Evolutionary conservation across 768 basidiomycete genomes (phyloP).

Genomic region (Phaeolepiota aurea): DNA sequence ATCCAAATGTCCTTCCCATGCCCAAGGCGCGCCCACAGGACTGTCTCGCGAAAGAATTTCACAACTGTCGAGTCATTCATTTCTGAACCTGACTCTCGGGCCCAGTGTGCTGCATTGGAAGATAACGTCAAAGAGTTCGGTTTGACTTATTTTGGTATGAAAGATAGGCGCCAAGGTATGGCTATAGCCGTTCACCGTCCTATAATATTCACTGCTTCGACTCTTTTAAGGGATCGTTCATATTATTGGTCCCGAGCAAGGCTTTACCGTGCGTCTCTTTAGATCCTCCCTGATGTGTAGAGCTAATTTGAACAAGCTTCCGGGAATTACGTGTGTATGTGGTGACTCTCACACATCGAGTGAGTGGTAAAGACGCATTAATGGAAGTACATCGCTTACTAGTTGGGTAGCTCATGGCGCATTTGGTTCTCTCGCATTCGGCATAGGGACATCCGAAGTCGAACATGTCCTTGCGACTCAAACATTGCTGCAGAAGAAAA

Average conservation of each 20-base stretch:
- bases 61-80: conserved; percentile 67
- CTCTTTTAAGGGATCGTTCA: conserved; percentile 61
- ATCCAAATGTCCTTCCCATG: not conserved
- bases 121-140: conserved; percentile 90
- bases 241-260: conserved; percentile 90
- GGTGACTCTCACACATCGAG: conserved; percentile 93
- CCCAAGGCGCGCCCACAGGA: conserved; percentile 30
- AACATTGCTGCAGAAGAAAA: conserved; percentile 78
- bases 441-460: conserved; percentile 91
- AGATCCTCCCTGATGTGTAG: too few species aligned
- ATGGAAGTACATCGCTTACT: conserved; percentile 4
- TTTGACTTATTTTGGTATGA: conserved; percentile 87
- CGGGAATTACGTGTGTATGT: conserved; percentile 78
- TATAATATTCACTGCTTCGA: not conserved
- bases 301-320: conserved; percentile 33
- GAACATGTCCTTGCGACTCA: conserved; percentile 93
- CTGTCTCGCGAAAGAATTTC: conserved; percentile 67
- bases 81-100: conserved; percentile 76
- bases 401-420: conserved; percentile 68
- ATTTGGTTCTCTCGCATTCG: conserved; percentile 88
- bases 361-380: conserved; percentile 24
- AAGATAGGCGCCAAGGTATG: conserved; percentile 77
- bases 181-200: not conserved
- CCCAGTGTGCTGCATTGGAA: conserved; percentile 77
- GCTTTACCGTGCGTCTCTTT: conserved; percentile 58